Base-by-base conservation (phyloP, 169 alveolate genomes). In the Cryptosporidium sp. region DNA sequence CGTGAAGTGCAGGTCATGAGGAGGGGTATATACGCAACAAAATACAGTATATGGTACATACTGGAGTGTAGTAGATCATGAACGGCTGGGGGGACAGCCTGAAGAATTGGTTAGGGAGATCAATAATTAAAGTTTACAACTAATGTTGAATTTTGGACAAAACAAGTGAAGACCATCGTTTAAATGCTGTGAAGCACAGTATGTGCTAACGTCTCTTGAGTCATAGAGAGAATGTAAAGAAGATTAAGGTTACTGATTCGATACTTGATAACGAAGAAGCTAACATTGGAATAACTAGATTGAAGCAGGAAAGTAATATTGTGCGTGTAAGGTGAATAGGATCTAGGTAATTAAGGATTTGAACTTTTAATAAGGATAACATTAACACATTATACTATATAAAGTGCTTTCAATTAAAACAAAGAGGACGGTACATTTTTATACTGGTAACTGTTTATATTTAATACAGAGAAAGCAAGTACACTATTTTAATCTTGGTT, bases 171-270 rank as follows among this genome's bases (percentile, higher is more conserved):
- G 31, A 65, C 31, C 52, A 65, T 65, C 50, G 71, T 65, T 65
- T 35, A 65, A 65, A 33, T 35, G 71, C 71, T 65, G 71, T 65
- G 71, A 65, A 65, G 71, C 71, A 65, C 71, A 65, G 71, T 65
- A 65, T 65, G 71, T 65, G 71, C 71, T 65, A 65, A 65, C 71
- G 71, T 65, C 71, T 65, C 71, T 65, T 65, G 50, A 37, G 50
- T 35, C 50, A 65, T 31, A 65, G 71, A 59, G 33, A 59, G 69
- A 65, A 65, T 65, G 71, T 37, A 65, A 65, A 65, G 50, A 65
- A 33, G 71, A 65, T 31, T 65, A 33, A 65, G 71, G 71, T 65
- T 65, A 65, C 50, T 65, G 71, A 65, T 65, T 55, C 21, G 51
- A 65, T 65, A 65, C 48, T 65, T 65, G 51, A 65, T 35, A 33